Base-by-base conservation (phyloP, 2,329 filamentous ascomycete genomes). In the Aspergillus ruber region DNA sequence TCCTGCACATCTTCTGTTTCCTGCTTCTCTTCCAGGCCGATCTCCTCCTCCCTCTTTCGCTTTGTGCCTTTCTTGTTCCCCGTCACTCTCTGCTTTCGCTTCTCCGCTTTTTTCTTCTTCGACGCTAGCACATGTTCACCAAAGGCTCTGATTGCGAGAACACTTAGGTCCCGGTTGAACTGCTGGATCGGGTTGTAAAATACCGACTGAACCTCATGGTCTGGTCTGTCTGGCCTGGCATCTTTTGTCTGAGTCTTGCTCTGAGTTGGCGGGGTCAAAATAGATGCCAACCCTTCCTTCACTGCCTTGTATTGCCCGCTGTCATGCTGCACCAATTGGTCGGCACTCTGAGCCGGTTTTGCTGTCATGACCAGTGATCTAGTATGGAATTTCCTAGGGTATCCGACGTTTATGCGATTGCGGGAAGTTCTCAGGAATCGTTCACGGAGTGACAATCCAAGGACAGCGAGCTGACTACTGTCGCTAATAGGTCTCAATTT, bases 141-240 rank as follows among this genome's bases (percentile, higher is more conserved):
- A 65, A 91, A 95, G 0, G 87, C 86, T 62, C 88, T 88, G 67
- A 98, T 95, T 1, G 89, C 89, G 12, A 98, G 78, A 21, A 96
- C 88, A 51, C 89, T 96, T 55, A 98, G 71, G 65, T 98, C 93
- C 42, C 94, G 86, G 69, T 98, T 98, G 76, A 97, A 98, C 65
- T 98, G 93, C 66, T 98, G 93, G 46, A 98, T 96, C 0, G 93
- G 91, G 60, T 98, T 98, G 78, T 98, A 98, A 64, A 98, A 98
- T 47, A 98, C 94, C 29, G 77, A 75, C 59, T 91, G 86, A 57
- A 84, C 80, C 35, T 82, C 76, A 57, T 82, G 77, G 44, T 83
- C 79, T 50, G 78, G 73, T 48, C 67, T 67, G 23, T 67, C 56
- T 29, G 10, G 33, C 5, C 33, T 17, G 8, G 4, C 33, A 50